Evolutionary conservation across 2,329 filamentous ascomycete genomes (phyloP).

Genomic region (Trichoderma semiorbis): DNA sequence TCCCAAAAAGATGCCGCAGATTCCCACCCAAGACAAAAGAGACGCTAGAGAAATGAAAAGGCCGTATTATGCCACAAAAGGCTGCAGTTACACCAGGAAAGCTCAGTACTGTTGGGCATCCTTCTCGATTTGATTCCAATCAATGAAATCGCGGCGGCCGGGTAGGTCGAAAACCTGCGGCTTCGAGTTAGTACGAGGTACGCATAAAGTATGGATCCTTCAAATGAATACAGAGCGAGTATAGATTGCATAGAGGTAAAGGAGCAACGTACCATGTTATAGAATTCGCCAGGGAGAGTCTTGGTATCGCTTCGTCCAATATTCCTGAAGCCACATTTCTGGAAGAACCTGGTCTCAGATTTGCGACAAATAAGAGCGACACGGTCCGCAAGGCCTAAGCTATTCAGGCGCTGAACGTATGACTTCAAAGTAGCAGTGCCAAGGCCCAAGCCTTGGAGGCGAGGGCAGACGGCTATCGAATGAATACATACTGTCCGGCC

Average conservation of each 20-base stretch:
- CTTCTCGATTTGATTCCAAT: neutral
- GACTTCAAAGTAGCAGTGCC: conserved; percentile 71
- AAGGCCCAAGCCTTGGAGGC: conserved; percentile 69
- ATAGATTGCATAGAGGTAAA: neutral
- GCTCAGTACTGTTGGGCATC: neutral
- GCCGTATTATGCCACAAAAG: neutral
- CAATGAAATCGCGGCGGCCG: neutral
- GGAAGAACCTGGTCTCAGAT: conserved; percentile 71
- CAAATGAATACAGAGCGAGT: neutral
- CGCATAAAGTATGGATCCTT: neutral
- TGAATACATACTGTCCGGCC: conserved; percentile 78
- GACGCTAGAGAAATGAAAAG: neutral
- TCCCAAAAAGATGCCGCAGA: neutral
- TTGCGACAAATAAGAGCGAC: conserved; percentile 75
- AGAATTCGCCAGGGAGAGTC: conserved; percentile 78
- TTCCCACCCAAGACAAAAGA: neutral
- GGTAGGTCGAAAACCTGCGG: conserved; percentile 1
- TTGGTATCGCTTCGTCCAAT: conserved; percentile 64
- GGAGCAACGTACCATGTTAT: conserved; percentile 65
- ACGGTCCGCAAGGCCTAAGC: conserved; percentile 65
- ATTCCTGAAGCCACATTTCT: conserved; percentile 68
- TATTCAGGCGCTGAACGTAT: conserved; percentile 73
- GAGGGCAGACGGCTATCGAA: conserved; percentile 74
- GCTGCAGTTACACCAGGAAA: neutral
- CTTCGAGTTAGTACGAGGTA: neutral